Conservation (phyloP, 202 grass and related monocot genomes). For the Eragrostis tef region DNA sequence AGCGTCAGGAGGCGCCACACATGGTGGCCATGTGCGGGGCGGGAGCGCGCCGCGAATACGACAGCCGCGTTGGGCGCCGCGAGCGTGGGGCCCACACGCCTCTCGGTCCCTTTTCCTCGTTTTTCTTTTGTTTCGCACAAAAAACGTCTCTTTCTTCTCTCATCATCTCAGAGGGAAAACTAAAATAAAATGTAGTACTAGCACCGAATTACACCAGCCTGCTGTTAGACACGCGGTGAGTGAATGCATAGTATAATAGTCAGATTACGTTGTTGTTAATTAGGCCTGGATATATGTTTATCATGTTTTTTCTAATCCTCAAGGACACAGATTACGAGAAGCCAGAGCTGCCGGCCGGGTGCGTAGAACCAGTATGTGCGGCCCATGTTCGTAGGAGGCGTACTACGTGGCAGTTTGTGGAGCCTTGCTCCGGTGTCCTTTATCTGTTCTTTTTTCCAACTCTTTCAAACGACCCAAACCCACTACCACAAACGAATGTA, state of each 20-base stretch:
- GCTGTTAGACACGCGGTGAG: constrained; percentile 26
- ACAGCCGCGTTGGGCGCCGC: constrained; percentile 48
- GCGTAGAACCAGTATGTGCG: constrained; percentile 3
- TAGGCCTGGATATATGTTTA: constrained; percentile 25
- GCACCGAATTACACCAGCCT: not conserved
- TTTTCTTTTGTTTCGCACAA: too few species aligned
- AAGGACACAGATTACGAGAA: constrained; percentile 20
- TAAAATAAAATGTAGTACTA: not conserved
- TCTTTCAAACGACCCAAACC: too few species aligned
- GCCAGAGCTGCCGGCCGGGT: constrained; percentile 11
- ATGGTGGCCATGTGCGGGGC: constrained; percentile 51
- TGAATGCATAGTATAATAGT: not conserved
- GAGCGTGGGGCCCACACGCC: not conserved
- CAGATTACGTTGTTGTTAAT: not conserved
- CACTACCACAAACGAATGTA: too few species aligned
- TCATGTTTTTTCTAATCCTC: constrained; percentile 16
- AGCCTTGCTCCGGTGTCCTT: too few species aligned
- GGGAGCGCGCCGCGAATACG: constrained; percentile 7
- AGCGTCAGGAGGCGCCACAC: not conserved
- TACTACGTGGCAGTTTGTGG: constrained; percentile 32
- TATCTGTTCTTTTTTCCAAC: too few species aligned
- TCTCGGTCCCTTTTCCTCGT: fast-evolving
- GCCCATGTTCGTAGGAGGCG: constrained; percentile 39
- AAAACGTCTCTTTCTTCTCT: too few species aligned
- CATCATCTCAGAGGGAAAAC: too few species aligned